Conservation (phyloP, 345 rosid species). For the Anastatica hierochuntica region DNA sequence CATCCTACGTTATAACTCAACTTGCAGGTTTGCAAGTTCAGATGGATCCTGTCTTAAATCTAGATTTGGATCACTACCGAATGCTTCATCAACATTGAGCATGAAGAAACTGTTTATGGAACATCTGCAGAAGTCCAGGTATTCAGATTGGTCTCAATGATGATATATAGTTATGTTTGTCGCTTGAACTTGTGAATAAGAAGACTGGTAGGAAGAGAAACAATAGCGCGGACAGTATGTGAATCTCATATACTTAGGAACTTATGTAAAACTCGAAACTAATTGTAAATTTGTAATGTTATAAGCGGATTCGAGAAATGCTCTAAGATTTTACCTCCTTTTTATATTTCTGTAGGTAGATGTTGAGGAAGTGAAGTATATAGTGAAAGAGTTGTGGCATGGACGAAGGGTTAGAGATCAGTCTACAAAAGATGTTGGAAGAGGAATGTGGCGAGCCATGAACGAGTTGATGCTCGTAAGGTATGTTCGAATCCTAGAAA, state of each 20-base stretch:
- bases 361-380: conserved; percentile 75
- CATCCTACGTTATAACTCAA: conserved; percentile 80
- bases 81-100: conserved; percentile 85
- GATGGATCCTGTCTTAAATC: conserved; percentile 74
- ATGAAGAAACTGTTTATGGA: conserved; percentile 72
- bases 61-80: conserved; percentile 70
- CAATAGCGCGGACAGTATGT: not conserved
- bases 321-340: too few relatives aligned
- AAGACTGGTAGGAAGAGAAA: not conserved
- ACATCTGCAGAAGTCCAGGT: conserved; percentile 71
- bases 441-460: conserved; percentile 89
- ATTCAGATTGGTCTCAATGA: not conserved
- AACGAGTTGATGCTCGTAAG: conserved; percentile 88
- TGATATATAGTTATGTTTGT: not conserved
- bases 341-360: conserved; percentile 85
- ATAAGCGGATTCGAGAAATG: too few relatives aligned
- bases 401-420: conserved; percentile 73
- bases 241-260: not conserved
- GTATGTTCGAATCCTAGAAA: conserved; percentile 26
- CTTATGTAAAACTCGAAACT: not conserved
- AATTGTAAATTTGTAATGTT: too few relatives aligned
- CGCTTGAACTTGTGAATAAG: too few relatives aligned
- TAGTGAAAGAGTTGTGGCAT: conserved; percentile 88
- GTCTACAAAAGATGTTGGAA: conserved; percentile 67
- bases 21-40: conserved; percentile 74